A percentile compares a stretch with the other conserved stretches of the same genome.
These are phyloP conservation scores for Rubroshorea leprosula DNA, from an alignment of 345 rosid species.

Conservation along the genomic window DNA sequence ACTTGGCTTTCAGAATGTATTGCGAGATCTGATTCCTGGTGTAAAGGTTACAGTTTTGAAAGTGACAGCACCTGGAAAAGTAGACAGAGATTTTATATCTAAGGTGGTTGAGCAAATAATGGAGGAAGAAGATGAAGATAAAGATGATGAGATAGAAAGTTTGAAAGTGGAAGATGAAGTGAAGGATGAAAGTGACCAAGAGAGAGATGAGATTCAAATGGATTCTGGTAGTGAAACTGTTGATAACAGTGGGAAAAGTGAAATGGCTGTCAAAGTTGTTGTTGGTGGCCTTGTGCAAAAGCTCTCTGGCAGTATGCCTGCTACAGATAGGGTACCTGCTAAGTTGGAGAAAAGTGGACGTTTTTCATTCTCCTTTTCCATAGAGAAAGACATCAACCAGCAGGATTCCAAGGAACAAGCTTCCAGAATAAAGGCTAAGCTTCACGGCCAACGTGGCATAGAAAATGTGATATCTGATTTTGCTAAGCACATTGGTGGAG, in stretches of 20 bases:
- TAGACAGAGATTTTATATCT: slow-evolving; percentile 75
- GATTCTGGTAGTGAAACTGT: slow-evolving; percentile 42
- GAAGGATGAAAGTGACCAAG: slow-evolving; percentile 50
- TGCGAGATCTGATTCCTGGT: slow-evolving; percentile 84
- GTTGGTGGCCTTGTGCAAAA: slow-evolving; percentile 65
- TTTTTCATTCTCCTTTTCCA: slow-evolving; percentile 55
- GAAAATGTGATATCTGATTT: slow-evolving; percentile 71
- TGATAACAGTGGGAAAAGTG: slow-evolving; percentile 51
- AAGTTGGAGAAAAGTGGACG: slow-evolving; percentile 54
- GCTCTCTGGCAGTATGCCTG: slow-evolving; percentile 44
- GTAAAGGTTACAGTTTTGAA: slow-evolving; percentile 82
- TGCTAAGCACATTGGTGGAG: slow-evolving; percentile 72
- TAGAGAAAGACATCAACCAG: slow-evolving; percentile 49
- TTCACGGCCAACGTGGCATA: slow-evolving; percentile 52
- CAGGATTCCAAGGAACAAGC: slow-evolving; percentile 40
- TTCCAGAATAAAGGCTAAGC: slow-evolving; percentile 50
- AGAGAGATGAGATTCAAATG: slow-evolving; percentile 44
- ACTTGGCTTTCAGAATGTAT: slow-evolving; percentile 64
- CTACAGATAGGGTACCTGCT: slow-evolving; percentile 75
- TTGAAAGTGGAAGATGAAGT: slow-evolving; percentile 51
- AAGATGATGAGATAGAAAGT: slow-evolving; percentile 53
- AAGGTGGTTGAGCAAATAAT: slow-evolving; percentile 77
- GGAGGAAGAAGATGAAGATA: slow-evolving; percentile 74
- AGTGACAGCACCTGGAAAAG: slow-evolving; percentile 67
- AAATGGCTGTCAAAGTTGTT: slow-evolving; percentile 74